phyloP scores from a whole-genome alignment of 2,329 filamentous ascomycete species.

The Colletotrichum chrysophilum region DNA sequence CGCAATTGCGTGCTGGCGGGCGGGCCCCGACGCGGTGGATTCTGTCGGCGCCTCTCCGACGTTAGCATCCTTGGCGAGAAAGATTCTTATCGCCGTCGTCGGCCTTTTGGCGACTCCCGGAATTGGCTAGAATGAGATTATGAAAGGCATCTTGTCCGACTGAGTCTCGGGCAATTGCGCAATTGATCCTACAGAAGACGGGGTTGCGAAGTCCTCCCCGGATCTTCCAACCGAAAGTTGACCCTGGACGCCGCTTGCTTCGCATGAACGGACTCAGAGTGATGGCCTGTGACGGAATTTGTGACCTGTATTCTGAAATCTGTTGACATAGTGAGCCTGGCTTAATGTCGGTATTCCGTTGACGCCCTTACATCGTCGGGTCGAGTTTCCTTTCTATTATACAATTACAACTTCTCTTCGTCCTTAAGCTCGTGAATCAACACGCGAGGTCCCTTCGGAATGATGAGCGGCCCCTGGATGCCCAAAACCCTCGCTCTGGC shows the following conservation, averaged over 20 bases:
- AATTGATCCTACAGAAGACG: neutral
- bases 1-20: neutral
- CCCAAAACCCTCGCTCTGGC: constrained; percentile 30
- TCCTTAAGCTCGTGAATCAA: neutral
- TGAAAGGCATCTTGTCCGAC: accelerated
- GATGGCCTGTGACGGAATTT: neutral
- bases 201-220: neutral
- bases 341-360: accelerated
- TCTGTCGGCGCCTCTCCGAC: constrained; percentile 5
- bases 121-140: neutral
- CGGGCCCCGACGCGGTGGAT: neutral
- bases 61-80: neutral
- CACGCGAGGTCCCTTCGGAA: constrained; percentile 26
- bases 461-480: constrained; percentile 30
- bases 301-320: neutral
- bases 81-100: neutral
- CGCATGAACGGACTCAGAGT: accelerated
- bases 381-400: neutral
- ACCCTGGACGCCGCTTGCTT: neutral
- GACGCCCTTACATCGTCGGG: accelerated
- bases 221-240: neutral
- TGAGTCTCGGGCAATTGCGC: neutral
- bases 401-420: neutral
- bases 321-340: neutral
- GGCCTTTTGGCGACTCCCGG: neutral